Base-by-base conservation (phyloP, 2,329 filamentous ascomycete genomes). In the Xylaria sp. region DNA sequence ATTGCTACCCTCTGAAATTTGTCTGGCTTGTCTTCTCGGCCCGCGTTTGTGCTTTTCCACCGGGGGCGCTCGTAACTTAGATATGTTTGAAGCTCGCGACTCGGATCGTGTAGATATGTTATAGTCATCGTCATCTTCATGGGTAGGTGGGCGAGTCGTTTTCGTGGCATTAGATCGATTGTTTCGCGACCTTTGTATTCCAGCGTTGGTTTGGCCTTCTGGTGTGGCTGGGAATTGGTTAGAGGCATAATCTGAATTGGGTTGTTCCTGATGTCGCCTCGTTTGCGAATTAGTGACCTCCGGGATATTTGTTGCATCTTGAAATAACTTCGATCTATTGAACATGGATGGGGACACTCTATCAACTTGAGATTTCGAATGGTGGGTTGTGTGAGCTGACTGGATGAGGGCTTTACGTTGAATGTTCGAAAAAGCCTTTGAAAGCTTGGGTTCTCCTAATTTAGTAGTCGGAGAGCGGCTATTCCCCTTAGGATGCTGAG, bases 71-170 rank as follows among this genome's bases (percentile, higher is more conserved):
- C 74, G 72, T 6, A 36, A 60, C 36, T 66, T 76, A 0, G 75
- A 74, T 54, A 74, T 73, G 44, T 76, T 77, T 2, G 75, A 77
- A 11, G 72, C 64, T 51, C 69, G 72, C 36, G 75, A 77, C 23
- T 20, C 38, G 26, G 70, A 49, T 38, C 70, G 57, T 33, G 36
- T 26, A 33, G 11, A 31, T 10, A 46, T 23, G 5, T 3, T 48
- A 31, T 36, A n/a, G 56, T 69, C 33, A 42, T 62, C 49, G 4
- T 23, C 58, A 42, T 9, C 6, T 1, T 48, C 59, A 4, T 13
- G 23, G 20, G 17, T 17, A 40, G 23, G 48, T 26, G 49, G 42
- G 4, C 40, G 56, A 46, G 61, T 59, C 17, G 15, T 54, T 38
- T 20, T n/a, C 13, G 7, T 31, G 9, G 17, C 38, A 15, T 6